These are phyloP conservation scores for Umbelopsis isabellina DNA, from an alignment of 192 early-diverging fungal genomes.

Conservation along the genomic window DNA sequence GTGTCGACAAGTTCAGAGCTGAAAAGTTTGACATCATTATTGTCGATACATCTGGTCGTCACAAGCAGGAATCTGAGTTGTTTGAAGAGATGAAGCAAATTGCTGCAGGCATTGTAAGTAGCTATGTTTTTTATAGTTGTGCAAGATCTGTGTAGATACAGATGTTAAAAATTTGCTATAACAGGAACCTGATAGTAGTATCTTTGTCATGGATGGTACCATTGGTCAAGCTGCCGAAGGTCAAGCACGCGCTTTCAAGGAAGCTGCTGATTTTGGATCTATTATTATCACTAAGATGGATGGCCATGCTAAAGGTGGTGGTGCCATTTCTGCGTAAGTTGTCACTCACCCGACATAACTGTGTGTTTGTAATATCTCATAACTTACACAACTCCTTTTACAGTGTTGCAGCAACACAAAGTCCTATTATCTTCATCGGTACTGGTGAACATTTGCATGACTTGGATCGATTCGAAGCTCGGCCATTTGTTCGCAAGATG, in stretches of 20 bases:
- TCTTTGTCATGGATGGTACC: slow-evolving; percentile 98
- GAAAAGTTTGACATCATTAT: slow-evolving; percentile 96
- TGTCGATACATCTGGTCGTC: slow-evolving; percentile 97
- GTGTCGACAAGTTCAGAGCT: slow-evolving; percentile 91
- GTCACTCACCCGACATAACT: background rate
- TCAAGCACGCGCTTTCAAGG: slow-evolving; percentile 92
- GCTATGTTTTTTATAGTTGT: background rate
- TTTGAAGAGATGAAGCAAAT: slow-evolving; percentile 98
- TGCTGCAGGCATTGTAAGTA: slow-evolving; percentile 69
- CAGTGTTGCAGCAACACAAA: slow-evolving; percentile 88
- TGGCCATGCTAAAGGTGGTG: slow-evolving; percentile 98
- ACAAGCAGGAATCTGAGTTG: slow-evolving; percentile 92
- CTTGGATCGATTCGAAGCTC: slow-evolving; percentile 86
- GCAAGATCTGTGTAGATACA: background rate
- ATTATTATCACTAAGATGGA: slow-evolving; percentile 99
- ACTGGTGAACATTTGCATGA: slow-evolving; percentile 98
- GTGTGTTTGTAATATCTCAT: background rate
- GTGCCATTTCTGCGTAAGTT: slow-evolving; percentile 90
- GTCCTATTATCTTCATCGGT: slow-evolving; percentile 95
- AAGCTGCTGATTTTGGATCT: slow-evolving; percentile 91
- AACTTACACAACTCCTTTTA: background rate
- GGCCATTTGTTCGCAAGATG: slow-evolving; percentile 91
- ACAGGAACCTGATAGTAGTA: slow-evolving; percentile 82
- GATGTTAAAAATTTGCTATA: background rate
- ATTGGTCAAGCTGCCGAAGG: slow-evolving; percentile 96